Evolutionary conservation across 306 rosid genomes (phyloP).

Genomic region (Elaeagnus macrophylla): DNA sequence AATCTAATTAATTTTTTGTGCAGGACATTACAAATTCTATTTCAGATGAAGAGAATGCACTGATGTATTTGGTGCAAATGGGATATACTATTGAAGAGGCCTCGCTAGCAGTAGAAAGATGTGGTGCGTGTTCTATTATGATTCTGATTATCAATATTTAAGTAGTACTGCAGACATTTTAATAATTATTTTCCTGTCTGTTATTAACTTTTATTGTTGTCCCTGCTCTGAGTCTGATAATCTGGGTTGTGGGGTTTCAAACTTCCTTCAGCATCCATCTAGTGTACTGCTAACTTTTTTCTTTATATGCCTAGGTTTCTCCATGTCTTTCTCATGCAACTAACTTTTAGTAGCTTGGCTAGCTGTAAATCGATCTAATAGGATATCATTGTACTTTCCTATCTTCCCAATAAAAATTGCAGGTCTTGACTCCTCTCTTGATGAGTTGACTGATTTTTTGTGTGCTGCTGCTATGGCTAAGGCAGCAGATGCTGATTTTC

Average conservation of each 20-base stretch:
- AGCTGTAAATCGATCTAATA: neutral
- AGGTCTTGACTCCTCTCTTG: slow-evolving; percentile 58
- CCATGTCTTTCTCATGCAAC: no score
- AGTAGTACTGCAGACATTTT: neutral
- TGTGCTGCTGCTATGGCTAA: slow-evolving; percentile 58
- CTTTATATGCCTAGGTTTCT: no score
- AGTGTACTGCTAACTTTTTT: no score
- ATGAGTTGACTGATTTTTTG: slow-evolving; percentile 61
- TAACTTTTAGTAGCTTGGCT: no score
- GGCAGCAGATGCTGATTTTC: slow-evolving; percentile 43
- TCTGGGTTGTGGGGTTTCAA: no score
- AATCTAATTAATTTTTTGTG: slow-evolving; percentile 16
- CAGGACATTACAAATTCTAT: slow-evolving; percentile 43
- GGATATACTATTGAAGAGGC: slow-evolving; percentile 62
- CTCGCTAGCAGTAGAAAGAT: slow-evolving; percentile 68
- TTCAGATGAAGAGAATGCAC: slow-evolving; percentile 27
- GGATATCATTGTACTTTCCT: neutral
- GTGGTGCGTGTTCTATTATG: slow-evolving; percentile 41
- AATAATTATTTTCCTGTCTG: neutral
- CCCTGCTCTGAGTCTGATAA: no score
- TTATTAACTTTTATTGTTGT: neutral
- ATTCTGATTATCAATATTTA: neutral
- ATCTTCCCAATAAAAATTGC: slow-evolving; percentile 19
- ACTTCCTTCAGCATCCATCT: no score
- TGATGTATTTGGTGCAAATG: slow-evolving; percentile 52